Evolutionary conservation across 2,329 filamentous ascomycete species (phyloP), one percentile per base, ranked within the genome.

Genomic region (Fusarium phyllophilum): DNA sequence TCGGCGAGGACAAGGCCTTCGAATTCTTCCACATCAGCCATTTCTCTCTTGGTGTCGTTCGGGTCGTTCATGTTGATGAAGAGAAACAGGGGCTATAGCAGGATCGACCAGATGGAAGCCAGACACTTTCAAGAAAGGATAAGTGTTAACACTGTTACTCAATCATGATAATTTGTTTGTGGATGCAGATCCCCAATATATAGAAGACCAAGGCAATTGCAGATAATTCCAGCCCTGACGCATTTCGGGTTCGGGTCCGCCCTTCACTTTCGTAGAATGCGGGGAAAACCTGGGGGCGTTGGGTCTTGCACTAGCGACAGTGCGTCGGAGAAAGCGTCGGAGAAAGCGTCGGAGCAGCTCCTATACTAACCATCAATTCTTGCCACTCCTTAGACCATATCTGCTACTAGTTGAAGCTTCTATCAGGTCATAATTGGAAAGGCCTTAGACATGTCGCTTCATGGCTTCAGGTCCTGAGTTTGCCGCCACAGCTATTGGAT

Each of bases 111-210:
- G 6, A 29, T 29, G 6, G 26, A 29, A 29, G 26, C 26, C 26
- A 29, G 26, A 7, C 26, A 29, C 26, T 29, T 29, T 6, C 6
- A 29, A 29, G 26, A 29, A 29, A 6, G 5, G 6, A 29, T 2
- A 29, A 29, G 26, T 29, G 26, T 7, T 6, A 29, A 29, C 26
- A 6, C 26, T 29, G 11, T 45, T 20, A 6, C n/a, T 26, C 3
- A 26, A 3, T 18, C 7, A 20, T 26, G 10, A 3, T 1, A 6
- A 11, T 18, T 26, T 18, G 11, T 18, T 18, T 12, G 7, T 5
- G 17, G 8, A 18, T 26, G 17, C 42, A 45, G 42, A 45, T 45
- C 24, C 7, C 42, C 17, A 26, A 26, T 45, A 44, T 44, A 45
- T 45, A 45, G 15, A 42, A 42, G 7, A 12, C 18, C 11, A 20